Base-by-base conservation (phyloP, 2,329 filamentous ascomycete genomes). In the Raffaelea ambrosiae region DNA sequence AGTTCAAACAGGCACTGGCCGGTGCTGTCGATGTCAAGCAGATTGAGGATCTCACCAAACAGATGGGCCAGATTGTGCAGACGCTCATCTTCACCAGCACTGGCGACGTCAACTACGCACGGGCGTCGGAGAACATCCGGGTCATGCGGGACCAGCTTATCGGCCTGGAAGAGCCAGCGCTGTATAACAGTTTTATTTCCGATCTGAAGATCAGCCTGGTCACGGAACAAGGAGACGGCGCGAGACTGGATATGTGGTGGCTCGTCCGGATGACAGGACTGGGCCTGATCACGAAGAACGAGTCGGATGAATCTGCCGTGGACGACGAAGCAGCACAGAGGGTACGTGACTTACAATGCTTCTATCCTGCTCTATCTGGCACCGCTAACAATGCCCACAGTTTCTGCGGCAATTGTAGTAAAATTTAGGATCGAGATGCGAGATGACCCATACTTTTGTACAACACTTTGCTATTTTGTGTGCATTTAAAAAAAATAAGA, bases 211-310 rank as follows among this genome's bases (percentile, higher is more conserved):
- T 71, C 54, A 80, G 81, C 48, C 61, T 96, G 1, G 63, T 89
- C 8, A 75, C 72, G 0, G 85, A 81, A 0, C 76, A 84, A 55
- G 66, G 96, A 3, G 81, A 83, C 35, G 89, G 88, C 0, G 84
- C 94, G 57, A 72, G 88, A 47, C 76, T 76, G 53, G 88, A 94
- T 59, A 81, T 96, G 67, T 96, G 89, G 89, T 86, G 79, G 69
- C 71, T 77, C 55, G 67, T 95, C 21, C 74, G 83, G 55, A 77
- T 71, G 50, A 77, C 74, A 39, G 79, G 72, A 55, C 66, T 95
- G 48, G 87, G 89, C 0, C 68, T 95, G 60, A 82, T 97, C 57
- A 81, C 86, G 53, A 70, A 73, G 46, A 72, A 67, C 43, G 69
- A 79, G 57, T 77, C 75, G 3, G 79, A 85, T 40, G 68, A 72